Evolutionary conservation across 2,329 filamentous ascomycete genomes (phyloP).

Genomic region (Cercospora canescens): DNA sequence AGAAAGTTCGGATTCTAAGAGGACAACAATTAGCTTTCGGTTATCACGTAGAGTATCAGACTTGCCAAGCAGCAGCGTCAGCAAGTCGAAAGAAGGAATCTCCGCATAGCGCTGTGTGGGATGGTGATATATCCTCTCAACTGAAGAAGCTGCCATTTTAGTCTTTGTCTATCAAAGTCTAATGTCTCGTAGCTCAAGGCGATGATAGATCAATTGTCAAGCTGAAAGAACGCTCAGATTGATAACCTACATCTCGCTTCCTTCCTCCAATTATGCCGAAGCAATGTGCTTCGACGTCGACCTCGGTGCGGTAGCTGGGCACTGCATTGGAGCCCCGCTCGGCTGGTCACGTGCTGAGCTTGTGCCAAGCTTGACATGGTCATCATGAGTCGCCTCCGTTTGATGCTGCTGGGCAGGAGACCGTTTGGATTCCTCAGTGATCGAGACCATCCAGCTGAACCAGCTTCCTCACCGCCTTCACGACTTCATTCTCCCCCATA

Average conservation of each 20-base stretch:
- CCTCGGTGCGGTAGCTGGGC: not conserved
- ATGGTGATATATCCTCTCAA: conserved; percentile 27
- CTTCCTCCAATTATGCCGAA: not conserved
- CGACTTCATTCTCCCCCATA: conserved; percentile 59
- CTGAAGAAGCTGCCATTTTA: conserved; percentile 17
- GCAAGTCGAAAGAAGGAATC: conserved; percentile 41
- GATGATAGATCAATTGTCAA: not conserved
- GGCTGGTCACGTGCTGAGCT: not conserved
- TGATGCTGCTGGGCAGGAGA: not conserved
- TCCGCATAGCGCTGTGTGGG: conserved; percentile 26
- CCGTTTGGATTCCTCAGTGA: conserved; percentile 19
- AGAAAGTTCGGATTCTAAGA: conserved; percentile 30
- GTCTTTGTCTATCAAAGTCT: not conserved
- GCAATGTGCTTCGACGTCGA: not conserved
- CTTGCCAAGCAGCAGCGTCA: conserved; percentile 45
- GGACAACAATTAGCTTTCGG: not conserved
- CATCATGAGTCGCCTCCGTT: not conserved
- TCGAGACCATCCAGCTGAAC: conserved; percentile 79
- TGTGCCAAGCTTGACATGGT: not conserved
- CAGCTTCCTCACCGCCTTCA: conserved; percentile 74
- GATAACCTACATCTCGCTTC: not conserved
- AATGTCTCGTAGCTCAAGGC: not conserved
- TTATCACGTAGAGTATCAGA: not conserved
- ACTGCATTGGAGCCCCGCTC: conserved; percentile 8
- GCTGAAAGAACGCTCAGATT: not conserved